These are phyloP conservation scores for Xylaria grammica DNA, from an alignment of 495 filamentous ascomycete genomes.

Conservation along the genomic window DNA sequence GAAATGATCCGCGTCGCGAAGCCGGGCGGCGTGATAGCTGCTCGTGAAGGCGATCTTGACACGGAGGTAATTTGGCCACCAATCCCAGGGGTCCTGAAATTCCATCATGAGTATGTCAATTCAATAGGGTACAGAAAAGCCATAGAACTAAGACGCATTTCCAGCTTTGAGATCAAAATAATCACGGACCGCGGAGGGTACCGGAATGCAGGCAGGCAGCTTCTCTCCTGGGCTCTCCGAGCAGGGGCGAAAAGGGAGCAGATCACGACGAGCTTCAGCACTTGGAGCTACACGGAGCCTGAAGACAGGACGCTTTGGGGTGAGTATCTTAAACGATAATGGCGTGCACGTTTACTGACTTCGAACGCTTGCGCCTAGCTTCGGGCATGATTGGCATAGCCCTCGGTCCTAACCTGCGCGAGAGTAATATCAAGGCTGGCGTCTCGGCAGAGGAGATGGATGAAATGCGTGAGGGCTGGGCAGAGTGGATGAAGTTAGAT, in stretches of 20 bases:
- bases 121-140: background rate
- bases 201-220: slow-evolving; percentile 39
- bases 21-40: slow-evolving; percentile 48
- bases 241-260: slow-evolving; percentile 44
- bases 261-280: slow-evolving; percentile 42
- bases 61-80: slow-evolving; percentile 45
- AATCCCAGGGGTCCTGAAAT: slow-evolving; percentile 38
- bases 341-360: slow-evolving; percentile 18
- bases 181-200: slow-evolving; percentile 40
- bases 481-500: slow-evolving; percentile 44
- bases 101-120: slow-evolving; percentile 33
- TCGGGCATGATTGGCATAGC: slow-evolving; percentile 39
- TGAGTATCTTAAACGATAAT: slow-evolving; percentile 36
- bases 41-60: slow-evolving; percentile 47
- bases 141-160: background rate
- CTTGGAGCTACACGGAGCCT: slow-evolving; percentile 44
- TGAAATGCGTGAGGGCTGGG: slow-evolving; percentile 50
- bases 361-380: slow-evolving; percentile 30
- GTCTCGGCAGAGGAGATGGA: slow-evolving; percentile 45
- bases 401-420: slow-evolving; percentile 34
- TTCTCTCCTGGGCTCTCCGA: slow-evolving; percentile 49
- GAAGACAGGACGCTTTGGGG: slow-evolving; percentile 45
- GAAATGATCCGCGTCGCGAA: slow-evolving; percentile 53
- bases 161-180: slow-evolving; percentile 28
- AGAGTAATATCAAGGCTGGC: slow-evolving; percentile 40